Evolutionary conservation across 164 flowering plant genomes (phyloP), one percentile per base, ranked within the genome.

Genomic region (Berberis vulgaris): DNA sequence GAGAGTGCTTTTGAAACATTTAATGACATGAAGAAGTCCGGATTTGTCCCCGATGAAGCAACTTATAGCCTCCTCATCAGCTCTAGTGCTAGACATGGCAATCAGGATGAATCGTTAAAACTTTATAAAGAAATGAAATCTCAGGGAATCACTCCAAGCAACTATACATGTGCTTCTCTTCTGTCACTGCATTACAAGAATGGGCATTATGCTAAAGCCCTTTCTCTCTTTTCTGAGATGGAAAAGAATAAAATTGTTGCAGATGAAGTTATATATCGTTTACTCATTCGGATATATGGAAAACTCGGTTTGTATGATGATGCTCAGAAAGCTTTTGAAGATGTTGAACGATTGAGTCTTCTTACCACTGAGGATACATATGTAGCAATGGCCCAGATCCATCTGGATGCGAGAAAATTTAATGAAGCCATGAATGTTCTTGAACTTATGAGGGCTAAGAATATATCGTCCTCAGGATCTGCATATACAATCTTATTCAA

Each of bases 201-300:
- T 64, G 87, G 82, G 59, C 87, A 94, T 62, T 94, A 85, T 71
- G 64, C 87, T n/a, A 84, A 79, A 77, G 97, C 98, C 13, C 77
- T 89, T 67, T 76, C 86, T 38, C 93, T 91, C 44, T 89, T 94
- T 68, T 66, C 78, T 8, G 93, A 84, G 65, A 94, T 94, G 97
- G 86, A 77, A 69, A 79, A 63, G 2, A 64, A 77, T 44, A 85
- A 82, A 43, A 77, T 85, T 62, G 60, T 54, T 13, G 82, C 78
- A 59, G 99, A 94, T 78, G 99, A 94, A 81, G 97, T 91, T 56
- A 94, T 94, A 4, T 86, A 85, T 71, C 95, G 99, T 45, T 79
- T 94, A 73, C 81, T 94, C 7, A 82, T 94, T 62, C 76, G 86
- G 65, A 94, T 94, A 66, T 94, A 94, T 80, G 98, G 98, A 7